These are phyloP conservation scores for Porphyra umbilicalis DNA, from an alignment of 31 red algal species.

Conservation along the genomic window DNA sequence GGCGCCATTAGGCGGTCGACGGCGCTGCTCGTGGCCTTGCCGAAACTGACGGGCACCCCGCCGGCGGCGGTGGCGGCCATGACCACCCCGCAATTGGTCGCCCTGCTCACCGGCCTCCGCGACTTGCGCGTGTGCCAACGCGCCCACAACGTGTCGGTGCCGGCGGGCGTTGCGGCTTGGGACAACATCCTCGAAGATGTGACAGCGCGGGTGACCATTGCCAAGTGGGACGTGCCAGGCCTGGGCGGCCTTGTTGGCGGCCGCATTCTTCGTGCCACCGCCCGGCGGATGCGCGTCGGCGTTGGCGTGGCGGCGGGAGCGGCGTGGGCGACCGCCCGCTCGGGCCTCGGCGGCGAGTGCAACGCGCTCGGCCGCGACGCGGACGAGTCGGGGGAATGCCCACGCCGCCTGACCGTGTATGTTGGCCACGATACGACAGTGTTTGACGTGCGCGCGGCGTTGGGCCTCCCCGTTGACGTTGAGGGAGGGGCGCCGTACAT, in stretches of 20 bases:
- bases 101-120: constrained; percentile 9
- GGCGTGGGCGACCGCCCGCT: neutral
- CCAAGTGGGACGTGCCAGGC: constrained; percentile 26
- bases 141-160: constrained; percentile 6
- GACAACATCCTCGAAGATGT: constrained; percentile 15
- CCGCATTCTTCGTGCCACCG: constrained; percentile 13
- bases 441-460: constrained; percentile 26
- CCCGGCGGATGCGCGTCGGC: neutral
- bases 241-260: constrained; percentile 27
- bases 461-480: constrained; percentile 5
- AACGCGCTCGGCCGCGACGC: constrained; percentile 23
- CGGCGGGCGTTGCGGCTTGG: neutral
- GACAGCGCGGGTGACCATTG: constrained; percentile 3
- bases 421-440: constrained; percentile 29
- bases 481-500: constrained; percentile 16
- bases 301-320: neutral
- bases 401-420: constrained; percentile 11
- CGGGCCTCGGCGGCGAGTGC: constrained; percentile 9
- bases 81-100: neutral
- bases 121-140: constrained; percentile 25
- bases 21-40: constrained; percentile 6
- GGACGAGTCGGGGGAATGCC: constrained; percentile 22
- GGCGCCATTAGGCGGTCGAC: neutral
- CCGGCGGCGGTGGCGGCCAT: neutral
- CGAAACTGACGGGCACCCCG: neutral